These are phyloP conservation scores for Penicillium pancosmium DNA, from an alignment of 495 filamentous ascomycete genomes.

Conservation along the genomic window DNA sequence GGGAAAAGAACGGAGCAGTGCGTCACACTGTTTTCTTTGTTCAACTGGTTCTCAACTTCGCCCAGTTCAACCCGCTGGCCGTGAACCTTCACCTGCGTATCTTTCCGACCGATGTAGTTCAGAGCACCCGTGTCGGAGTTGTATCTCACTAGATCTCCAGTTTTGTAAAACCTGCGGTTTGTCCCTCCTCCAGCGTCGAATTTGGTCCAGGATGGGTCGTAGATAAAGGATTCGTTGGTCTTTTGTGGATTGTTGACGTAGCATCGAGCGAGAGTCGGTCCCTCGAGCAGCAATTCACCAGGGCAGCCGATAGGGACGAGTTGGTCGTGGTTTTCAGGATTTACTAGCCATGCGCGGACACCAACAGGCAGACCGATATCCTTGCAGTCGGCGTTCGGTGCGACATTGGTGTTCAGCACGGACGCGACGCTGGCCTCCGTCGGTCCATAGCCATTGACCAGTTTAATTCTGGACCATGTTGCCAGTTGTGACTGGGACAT, in stretches of 20 bases:
- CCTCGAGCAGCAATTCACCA: slow-evolving; percentile 54
- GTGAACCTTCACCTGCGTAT: slow-evolving; percentile 68
- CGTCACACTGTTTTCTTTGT: slow-evolving; percentile 32
- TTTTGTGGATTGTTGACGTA: slow-evolving; percentile 48
- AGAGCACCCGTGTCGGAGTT: slow-evolving; percentile 57
- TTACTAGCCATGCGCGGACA: slow-evolving; percentile 47
- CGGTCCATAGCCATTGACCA: slow-evolving; percentile 66
- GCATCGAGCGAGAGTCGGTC: slow-evolving; percentile 49
- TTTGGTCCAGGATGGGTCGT: slow-evolving; percentile 43
- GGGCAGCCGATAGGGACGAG: slow-evolving; percentile 53
- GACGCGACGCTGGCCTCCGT: slow-evolving; percentile 48
- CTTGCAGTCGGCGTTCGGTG: slow-evolving; percentile 37
- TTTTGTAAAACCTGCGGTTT: slow-evolving; percentile 64
- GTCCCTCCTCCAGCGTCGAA: slow-evolving; percentile 13
- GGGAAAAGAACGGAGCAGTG: slow-evolving; percentile 49
- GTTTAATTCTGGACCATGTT: slow-evolving; percentile 56
- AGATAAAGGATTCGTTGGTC: slow-evolving; percentile 49
- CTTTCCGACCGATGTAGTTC: slow-evolving; percentile 65
- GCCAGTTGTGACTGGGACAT: slow-evolving; percentile 54
- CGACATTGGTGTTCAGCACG: slow-evolving; percentile 40
- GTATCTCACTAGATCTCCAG: slow-evolving; percentile 66
- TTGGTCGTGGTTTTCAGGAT: slow-evolving; percentile 45
- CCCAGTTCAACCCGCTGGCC: slow-evolving; percentile 68
- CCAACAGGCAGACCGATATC: slow-evolving; percentile 51
- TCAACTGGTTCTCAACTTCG: slow-evolving; percentile 63